phyloP scores from a whole-genome alignment of 345 rosid genomes.

The Angophora floribunda region DNA sequence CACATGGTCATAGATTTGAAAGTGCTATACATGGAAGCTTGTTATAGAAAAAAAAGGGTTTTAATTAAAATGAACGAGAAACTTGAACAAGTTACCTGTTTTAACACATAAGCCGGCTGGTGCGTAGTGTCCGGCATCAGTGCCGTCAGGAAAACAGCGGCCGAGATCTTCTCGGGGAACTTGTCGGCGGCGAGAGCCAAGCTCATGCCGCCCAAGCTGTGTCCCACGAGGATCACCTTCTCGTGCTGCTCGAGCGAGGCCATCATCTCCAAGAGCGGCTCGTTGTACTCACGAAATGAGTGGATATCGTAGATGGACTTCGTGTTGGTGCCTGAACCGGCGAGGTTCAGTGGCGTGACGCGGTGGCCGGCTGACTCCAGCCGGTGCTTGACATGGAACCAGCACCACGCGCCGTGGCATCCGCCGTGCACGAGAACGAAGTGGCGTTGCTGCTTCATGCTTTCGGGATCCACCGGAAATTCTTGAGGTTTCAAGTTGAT shows the following conservation, averaged over 20 bases:
- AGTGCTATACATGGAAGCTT: not conserved
- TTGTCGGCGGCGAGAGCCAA: constrained; percentile 22
- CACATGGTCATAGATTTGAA: too few species aligned
- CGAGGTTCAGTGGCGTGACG: constrained; percentile 39
- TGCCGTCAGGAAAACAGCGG: constrained; percentile 22
- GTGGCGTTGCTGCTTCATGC: constrained; percentile 6
- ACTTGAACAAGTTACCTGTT: constrained; percentile 9
- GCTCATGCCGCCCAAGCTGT: constrained; percentile 60
- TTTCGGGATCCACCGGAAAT: not conserved
- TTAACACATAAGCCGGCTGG: constrained; percentile 14
- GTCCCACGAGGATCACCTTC: constrained; percentile 57
- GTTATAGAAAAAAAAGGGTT: not conserved
- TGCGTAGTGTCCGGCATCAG: constrained; percentile 19
- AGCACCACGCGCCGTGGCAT: constrained; percentile 55
- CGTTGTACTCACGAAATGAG: constrained; percentile 25
- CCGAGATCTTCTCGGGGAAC: constrained; percentile 19
- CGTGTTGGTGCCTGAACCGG: constrained; percentile 42
- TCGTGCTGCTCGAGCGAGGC: constrained; percentile 15
- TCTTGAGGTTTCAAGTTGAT: not conserved
- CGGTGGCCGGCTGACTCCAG: constrained; percentile 36
- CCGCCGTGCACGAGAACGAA: constrained; percentile 55
- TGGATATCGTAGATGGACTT: constrained; percentile 26
- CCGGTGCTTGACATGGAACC: constrained; percentile 52
- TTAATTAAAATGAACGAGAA: not conserved
- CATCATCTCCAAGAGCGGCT: constrained; percentile 36